Base-by-base conservation (phyloP, 2,329 filamentous ascomycete genomes). In the Dothistroma pini region DNA sequence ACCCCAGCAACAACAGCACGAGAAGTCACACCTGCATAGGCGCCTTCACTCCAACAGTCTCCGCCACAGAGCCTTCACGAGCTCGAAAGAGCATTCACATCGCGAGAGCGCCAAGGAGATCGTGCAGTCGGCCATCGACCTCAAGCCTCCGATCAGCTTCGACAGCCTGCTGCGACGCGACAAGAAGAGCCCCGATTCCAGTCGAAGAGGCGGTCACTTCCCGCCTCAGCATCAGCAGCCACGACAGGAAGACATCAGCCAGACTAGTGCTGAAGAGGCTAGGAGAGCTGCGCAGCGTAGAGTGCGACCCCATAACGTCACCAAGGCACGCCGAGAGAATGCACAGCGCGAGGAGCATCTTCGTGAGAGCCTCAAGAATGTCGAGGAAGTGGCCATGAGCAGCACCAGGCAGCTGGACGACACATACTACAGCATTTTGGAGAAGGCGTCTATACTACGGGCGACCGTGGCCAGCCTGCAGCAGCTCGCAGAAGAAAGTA, bases 341-440 rank as follows among this genome's bases (percentile, higher is more conserved):
- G 76, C 58, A 70, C 76, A 70, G 67, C 72, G 78, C 69, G 72
- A 69, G 69, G 70, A 67, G 53, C 74, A 79, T 56, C 72, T 81
- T 9, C 73, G 75, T 7, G 60, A 68, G 21, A 74, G 76, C 22
- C 69, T 81, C 10, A 74, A 77, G 56, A 67, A 65, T 54, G 79
- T 92, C 11, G 71, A 74, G 57, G 71, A 73, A 82, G 81, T 67
- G 77, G 81, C 34, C 81, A 86, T 72, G 88, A 88, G 22, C 81
- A 85, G 58, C 25, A 89, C 86, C 16, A 81, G 83, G 62, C 83
- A 83, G 35, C 83, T 93, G 48, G 89, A 93, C 72, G 84, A 89
- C 61, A 87, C 87, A 2, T 93, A 92, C 76, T 89, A 89, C 65
- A 84, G 85, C 0, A 83, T 92, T 10, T 79, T 91, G 32, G 86